Conservation (phyloP, 352 stramenopile genomes). For the Phytophthora ohioensis region DNA sequence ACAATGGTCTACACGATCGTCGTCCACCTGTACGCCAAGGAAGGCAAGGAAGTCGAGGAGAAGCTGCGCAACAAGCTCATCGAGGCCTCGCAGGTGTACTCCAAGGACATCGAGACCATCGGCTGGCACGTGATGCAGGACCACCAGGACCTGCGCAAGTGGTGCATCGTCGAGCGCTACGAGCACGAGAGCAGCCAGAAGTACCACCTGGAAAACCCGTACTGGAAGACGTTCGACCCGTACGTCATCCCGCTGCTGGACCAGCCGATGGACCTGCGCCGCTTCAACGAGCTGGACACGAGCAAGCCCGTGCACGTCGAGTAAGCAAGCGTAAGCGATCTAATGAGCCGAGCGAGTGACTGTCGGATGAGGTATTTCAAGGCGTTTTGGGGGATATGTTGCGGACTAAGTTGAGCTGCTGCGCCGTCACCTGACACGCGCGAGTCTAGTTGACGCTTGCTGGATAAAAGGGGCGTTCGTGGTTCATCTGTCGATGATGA, state of each 20-base stretch:
- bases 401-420: background rate
- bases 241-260: slow-evolving; percentile 43
- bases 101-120: slow-evolving; percentile 42
- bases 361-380: background rate
- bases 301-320: slow-evolving; percentile 37
- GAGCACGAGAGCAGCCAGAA: slow-evolving; percentile 45
- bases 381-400: background rate
- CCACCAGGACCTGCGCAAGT: slow-evolving; percentile 44
- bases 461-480: background rate
- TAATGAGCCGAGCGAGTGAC: background rate
- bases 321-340: slow-evolving; percentile 16
- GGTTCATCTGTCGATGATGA: too few relatives aligned
- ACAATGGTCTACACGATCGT: slow-evolving; percentile 49
- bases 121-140: slow-evolving; percentile 47
- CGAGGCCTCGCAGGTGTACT: slow-evolving; percentile 47
- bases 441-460: background rate
- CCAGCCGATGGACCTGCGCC: slow-evolving; percentile 38
- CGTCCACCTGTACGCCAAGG: slow-evolving; percentile 47
- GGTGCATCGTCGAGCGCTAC: slow-evolving; percentile 50
- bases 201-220: slow-evolving; percentile 42
- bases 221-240: slow-evolving; percentile 42
- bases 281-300: slow-evolving; percentile 49
- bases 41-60: slow-evolving; percentile 49
- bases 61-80: slow-evolving; percentile 49
- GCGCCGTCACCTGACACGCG: background rate